Evolutionary conservation across 2,329 filamentous ascomycete species (phyloP), one percentile per base, ranked within the genome.

Genomic region (Pseudovirgaria hyperparasitica): DNA sequence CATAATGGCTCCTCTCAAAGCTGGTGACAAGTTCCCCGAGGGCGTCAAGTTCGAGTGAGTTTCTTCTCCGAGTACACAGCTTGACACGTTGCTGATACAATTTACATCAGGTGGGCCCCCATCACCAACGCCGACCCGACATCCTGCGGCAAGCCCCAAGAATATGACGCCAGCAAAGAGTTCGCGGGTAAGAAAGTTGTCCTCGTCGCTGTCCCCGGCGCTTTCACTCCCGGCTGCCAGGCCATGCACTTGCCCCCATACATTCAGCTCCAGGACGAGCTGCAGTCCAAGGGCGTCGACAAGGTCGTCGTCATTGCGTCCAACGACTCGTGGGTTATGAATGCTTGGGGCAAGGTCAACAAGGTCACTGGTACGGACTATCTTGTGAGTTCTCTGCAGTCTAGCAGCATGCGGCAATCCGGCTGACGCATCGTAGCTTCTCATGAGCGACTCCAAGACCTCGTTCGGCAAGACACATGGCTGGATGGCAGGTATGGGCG

Each of bases 271-370:
- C 60, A 76, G 41, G 62, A 70, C 28, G 64, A 76, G 48, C 65
- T 92, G 56, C 76, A 75, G 62, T 62, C 62, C 50, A 87, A 87
- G 68, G 82, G 81, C 44, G 79, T 92, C 40, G 84, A 92, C 57
- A 57, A 78, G 37, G 72, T 92, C 45, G 70, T 82, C 40, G 72
- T 90, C 48, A 76, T 92, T 47, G 80, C 82, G 33, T 77, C 64
- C 64, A 92, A 92, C 59, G 85, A 92, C 58, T 64, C 76, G 38
- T 92, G 67, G 51, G 84, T 92, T 55, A 87, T 87, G 81, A 76
- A 73, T 44, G 82, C 80, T 29, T 90, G 82, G 82, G 78, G 74
- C 59, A 92, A 92, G 70, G 82, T 84, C 48, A 87, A 92, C 60
- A 67, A 67, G 28, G 65, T 87, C 48, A 76, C 70, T 48, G 72